A percentile compares a stretch with the other conserved stretches of the same genome.
Conservation (phyloP, 768 basidiomycete species). For the Fomitopsis pulvina region DNA sequence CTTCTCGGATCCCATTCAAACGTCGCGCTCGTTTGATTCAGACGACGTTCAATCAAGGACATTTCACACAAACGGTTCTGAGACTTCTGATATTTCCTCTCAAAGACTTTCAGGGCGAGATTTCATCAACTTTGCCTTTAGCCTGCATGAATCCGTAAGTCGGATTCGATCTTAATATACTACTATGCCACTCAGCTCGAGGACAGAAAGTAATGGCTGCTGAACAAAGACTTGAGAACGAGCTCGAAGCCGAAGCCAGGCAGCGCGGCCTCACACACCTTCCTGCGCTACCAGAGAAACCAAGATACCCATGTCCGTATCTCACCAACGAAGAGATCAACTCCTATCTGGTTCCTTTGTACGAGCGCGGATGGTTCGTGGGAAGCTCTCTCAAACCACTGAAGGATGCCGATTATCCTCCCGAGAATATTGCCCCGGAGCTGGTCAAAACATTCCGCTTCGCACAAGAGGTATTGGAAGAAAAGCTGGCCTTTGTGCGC, state of each 20-base stretch:
- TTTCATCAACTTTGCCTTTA: neutral
- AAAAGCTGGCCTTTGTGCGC: neutral
- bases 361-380: slow-evolving; percentile 7
- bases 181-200: neutral
- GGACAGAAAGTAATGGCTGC: neutral
- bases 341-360: slow-evolving; percentile 11
- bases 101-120: neutral
- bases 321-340: slow-evolving; percentile 9
- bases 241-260: neutral
- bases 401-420: neutral
- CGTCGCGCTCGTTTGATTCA: no score
- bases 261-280: neutral
- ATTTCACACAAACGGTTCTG: no score
- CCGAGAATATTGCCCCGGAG: neutral
- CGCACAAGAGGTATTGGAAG: neutral
- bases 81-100: no score
- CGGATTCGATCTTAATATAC: neutral
- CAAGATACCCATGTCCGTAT: slow-evolving; percentile 17
- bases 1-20: no score
- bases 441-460: slow-evolving; percentile 10
- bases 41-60: no score
- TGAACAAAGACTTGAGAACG: neutral
- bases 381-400: neutral
- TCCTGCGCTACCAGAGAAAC: slow-evolving; percentile 8
- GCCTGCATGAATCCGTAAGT: neutral